Evolutionary conservation across 805 yeast species (phyloP).

Genomic region (Myxozyma udenii): DNA sequence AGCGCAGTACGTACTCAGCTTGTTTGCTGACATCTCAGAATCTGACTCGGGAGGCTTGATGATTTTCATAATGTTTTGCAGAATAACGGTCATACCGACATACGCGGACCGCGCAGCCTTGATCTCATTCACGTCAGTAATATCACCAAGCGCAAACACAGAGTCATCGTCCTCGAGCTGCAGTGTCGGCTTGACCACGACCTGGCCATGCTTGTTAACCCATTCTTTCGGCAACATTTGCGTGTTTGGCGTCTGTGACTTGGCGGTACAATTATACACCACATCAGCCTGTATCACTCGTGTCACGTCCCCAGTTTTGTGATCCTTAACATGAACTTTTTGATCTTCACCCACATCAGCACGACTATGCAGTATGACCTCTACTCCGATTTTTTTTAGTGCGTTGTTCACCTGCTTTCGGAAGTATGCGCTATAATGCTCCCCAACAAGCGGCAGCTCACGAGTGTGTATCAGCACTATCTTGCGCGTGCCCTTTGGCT

Average conservation of each 20-base stretch:
- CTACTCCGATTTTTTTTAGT: slow-evolving; percentile 26
- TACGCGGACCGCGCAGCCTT: too few relatives aligned
- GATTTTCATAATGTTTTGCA: too few relatives aligned
- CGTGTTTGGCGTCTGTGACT: slow-evolving; percentile 1
- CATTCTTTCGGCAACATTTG: slow-evolving; percentile 1
- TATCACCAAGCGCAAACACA: slow-evolving; percentile 18
- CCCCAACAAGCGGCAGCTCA: slow-evolving; percentile 15
- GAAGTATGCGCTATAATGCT: slow-evolving; percentile 1
- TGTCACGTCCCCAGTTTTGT: neutral
- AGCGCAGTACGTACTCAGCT: too few relatives aligned
- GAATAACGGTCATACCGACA: too few relatives aligned
- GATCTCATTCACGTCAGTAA: slow-evolving; percentile 5
- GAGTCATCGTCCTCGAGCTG: slow-evolving; percentile 1
- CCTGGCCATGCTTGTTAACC: neutral
- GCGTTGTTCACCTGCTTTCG: slow-evolving; percentile 17
- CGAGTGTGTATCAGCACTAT: slow-evolving; percentile 35
- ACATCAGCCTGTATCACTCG: neutral
- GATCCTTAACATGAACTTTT: neutral
- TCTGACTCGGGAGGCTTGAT: too few relatives aligned
- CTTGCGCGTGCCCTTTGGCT: slow-evolving; percentile 28
- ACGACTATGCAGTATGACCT: slow-evolving; percentile 13
- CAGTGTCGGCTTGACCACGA: slow-evolving; percentile 4
- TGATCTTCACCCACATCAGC: slow-evolving; percentile 2
- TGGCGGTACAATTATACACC: neutral
- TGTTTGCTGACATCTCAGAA: too few relatives aligned